Conservation (phyloP, 352 stramenopile genomes). For the Phytophthora sp. region DNA sequence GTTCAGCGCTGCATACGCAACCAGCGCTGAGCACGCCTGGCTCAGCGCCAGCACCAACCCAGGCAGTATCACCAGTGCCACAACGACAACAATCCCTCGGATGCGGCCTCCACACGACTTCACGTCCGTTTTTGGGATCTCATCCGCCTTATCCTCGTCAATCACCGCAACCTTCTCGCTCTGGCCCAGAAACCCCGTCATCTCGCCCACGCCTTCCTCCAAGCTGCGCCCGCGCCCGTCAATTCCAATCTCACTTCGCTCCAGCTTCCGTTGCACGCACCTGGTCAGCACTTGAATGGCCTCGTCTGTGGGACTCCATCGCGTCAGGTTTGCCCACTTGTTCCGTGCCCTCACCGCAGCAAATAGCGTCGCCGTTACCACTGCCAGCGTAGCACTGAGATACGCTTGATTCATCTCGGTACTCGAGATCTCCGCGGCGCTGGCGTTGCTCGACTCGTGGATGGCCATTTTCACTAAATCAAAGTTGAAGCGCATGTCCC, state of each 20-base stretch:
- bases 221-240: too few relatives aligned
- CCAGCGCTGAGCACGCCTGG: constrained; percentile 16
- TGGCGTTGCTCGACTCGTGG: constrained; percentile 32
- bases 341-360: constrained; percentile 9
- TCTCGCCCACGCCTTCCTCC: constrained; percentile 18
- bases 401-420: constrained; percentile 30
- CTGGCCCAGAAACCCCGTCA: constrained; percentile 6
- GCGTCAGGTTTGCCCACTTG: constrained; percentile 23
- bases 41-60: constrained; percentile 18
- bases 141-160: constrained; percentile 1
- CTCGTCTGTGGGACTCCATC: constrained; percentile 16
- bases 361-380: constrained; percentile 22
- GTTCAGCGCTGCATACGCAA: constrained; percentile 33
- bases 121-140: not conserved
- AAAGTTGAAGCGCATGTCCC: constrained; percentile 41
- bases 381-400: constrained; percentile 7
- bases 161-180: too few relatives aligned
- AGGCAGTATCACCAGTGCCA: constrained; percentile 21
- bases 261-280: not conserved
- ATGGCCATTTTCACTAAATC: constrained; percentile 45
- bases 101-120: not conserved
- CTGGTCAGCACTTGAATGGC: not conserved
- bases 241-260: not conserved
- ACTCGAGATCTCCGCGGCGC: constrained; percentile 29
- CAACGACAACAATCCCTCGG: not conserved